These are phyloP conservation scores for Talaromyces islandicus DNA, from an alignment of 2,329 filamentous ascomycete species.

Conservation along the genomic window DNA sequence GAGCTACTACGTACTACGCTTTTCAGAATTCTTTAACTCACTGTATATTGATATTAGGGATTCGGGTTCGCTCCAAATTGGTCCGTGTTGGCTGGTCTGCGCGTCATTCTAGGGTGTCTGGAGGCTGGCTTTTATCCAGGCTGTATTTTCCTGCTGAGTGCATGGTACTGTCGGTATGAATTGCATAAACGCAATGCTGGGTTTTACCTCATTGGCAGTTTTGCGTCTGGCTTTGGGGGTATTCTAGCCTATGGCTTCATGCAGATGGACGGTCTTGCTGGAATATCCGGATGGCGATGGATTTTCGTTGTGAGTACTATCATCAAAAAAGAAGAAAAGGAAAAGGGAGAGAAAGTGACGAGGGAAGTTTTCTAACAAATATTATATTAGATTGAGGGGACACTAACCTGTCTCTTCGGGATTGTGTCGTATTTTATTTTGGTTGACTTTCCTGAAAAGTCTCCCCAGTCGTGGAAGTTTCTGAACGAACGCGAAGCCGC, in stretches of 20 bases:
- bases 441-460: constrained; percentile 31
- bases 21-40: constrained; percentile 10
- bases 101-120: constrained; percentile 52
- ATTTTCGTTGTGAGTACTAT: constrained; percentile 47
- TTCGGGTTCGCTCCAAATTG: constrained; percentile 18
- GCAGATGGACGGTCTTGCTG: constrained; percentile 38
- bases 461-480: constrained; percentile 27
- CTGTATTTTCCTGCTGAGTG: constrained; percentile 66
- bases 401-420: background rate
- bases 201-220: constrained; percentile 46
- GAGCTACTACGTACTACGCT: constrained; percentile 6
- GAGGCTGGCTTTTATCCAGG: constrained; percentile 64
- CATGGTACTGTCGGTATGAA: constrained; percentile 57
- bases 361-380: background rate
- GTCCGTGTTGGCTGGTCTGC: background rate
- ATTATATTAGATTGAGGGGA: background rate
- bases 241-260: constrained; percentile 40
- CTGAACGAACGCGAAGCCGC: constrained; percentile 35
- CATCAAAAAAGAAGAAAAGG: too few species aligned
- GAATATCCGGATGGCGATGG: constrained; percentile 47
- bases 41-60: background rate
- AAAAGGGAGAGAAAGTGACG: too few species aligned
- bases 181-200: constrained; percentile 31
- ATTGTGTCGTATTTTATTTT: constrained; percentile 11
- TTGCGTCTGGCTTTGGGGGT: constrained; percentile 43